Conservation (phyloP, 768 basidiomycete genomes). For the Boletellus sp. region DNA sequence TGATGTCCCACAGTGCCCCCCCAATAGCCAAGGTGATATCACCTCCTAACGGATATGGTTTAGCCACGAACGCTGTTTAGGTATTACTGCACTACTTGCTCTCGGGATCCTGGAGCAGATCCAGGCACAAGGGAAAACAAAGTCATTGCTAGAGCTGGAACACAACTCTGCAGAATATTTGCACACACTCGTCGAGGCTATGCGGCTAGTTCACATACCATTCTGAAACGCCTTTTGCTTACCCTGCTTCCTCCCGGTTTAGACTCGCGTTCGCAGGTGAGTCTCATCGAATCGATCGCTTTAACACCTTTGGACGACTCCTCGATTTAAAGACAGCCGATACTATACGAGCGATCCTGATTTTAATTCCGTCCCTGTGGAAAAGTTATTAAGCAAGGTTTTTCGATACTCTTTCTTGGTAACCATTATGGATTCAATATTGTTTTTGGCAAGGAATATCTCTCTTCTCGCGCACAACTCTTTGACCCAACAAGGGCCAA, state of each 20-base stretch:
- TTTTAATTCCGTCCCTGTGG: slow-evolving; percentile 69
- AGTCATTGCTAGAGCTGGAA: slow-evolving; percentile 72
- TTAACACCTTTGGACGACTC: background rate
- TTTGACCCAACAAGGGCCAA: slow-evolving; percentile 70
- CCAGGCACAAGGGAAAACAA: slow-evolving; percentile 67
- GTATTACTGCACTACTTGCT: slow-evolving; percentile 89
- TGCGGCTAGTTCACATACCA: slow-evolving; percentile 50
- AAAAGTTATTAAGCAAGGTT: slow-evolving; percentile 83
- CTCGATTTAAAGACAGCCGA: slow-evolving; percentile 56
- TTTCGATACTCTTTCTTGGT: background rate
- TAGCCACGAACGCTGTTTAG: slow-evolving; percentile 29
- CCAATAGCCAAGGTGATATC: slow-evolving; percentile 82
- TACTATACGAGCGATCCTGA: slow-evolving; percentile 94
- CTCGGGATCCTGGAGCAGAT: slow-evolving; percentile 89
- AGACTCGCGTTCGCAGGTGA: slow-evolving; percentile 74
- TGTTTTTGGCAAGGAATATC: slow-evolving; percentile 67
- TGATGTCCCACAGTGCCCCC: slow-evolving; percentile 65
- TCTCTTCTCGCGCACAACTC: slow-evolving; percentile 71
- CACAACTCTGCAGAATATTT: slow-evolving; percentile 91
- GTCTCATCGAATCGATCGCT: slow-evolving; percentile 6
- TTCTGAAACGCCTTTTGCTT: background rate
- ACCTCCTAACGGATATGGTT: background rate
- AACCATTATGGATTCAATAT: background rate
- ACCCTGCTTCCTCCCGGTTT: background rate
- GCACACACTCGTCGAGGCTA: slow-evolving; percentile 80